Base-by-base conservation (phyloP, 345 rosid species). In the Euphorbia lathyris region DNA sequence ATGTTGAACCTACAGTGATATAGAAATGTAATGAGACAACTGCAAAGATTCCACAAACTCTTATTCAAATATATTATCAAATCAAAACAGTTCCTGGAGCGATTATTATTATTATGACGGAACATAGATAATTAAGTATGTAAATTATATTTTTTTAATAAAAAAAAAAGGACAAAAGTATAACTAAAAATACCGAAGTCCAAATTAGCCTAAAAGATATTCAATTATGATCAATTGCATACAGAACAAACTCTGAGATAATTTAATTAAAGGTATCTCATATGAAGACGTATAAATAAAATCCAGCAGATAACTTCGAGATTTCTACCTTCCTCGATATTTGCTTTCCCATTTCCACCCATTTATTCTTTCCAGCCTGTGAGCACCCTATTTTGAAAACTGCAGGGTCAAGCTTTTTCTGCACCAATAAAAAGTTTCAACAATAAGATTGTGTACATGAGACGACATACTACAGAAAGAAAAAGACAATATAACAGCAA, bases 311-410 rank as follows among this genome's bases (percentile, higher is more conserved):
- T 47, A 27, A 51, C 40, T 17, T 34, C 4, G n/a, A 4, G 63
- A 58, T 3, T 51, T 17, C 13, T 73, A 93, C 98, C 92, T 94
- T 91, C 74, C 99, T 83, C 20, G 91, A 92, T 65, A 94, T 77
- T 72, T 87, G 87, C 76, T 87, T 94, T 70, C 96, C 97, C 90
- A 90, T 85, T 53, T 84, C 91, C 63, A 94, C 89, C 99, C 99
- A 94, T 68, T 86, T 87, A 75, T 90, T 88, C 78, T 87, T 90
- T 30, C 83, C 92, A 74, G 89, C 97, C 70, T 92, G 97, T 8
- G 86, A 68, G 74, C 84, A 75, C 16, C 96, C 99, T 70, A 94
- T 88, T 66, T 80, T 86, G 87, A 86, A 92, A 48, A 88, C 81
- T 3, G 84, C 62, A 59, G 88, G 81, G 66, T 79, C 85, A 7